Percentiles rank a stretch among this genome's conserved stretches.
These are phyloP conservation scores for Pythium brachiatum DNA, from an alignment of 352 stramenopile genomes.

Conservation along the genomic window DNA sequence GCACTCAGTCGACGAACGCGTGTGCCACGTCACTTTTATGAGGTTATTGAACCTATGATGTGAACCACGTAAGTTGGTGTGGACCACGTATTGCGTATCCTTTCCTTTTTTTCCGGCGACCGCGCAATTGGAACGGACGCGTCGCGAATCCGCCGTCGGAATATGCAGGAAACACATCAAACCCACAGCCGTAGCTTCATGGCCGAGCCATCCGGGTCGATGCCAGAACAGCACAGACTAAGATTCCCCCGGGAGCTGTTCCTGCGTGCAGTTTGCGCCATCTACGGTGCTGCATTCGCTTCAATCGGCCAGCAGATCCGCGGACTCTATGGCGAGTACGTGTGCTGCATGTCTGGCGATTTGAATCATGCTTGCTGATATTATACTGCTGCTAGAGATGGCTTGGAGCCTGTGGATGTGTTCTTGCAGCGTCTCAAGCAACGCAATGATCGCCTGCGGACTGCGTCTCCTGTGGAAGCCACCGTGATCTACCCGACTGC, in stretches of 20 bases:
- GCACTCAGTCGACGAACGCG: too few relatives aligned
- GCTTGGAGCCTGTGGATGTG: conserved; percentile 52
- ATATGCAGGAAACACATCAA: not conserved
- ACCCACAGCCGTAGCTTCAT: not conserved
- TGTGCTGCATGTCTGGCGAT: conserved; percentile 22
- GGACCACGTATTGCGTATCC: not conserved
- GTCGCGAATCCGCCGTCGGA: conserved; percentile 9
- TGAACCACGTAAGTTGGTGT: not conserved
- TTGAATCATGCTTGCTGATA: conserved; percentile 17
- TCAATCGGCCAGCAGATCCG: conserved; percentile 81
- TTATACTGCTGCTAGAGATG: too few relatives aligned
- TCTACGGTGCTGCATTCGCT: conserved; percentile 66
- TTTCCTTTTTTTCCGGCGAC: not conserved
- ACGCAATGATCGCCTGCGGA: conserved; percentile 9
- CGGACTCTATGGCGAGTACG: conserved; percentile 74
- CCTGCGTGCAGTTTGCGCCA: conserved; percentile 38
- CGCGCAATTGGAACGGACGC: not conserved
- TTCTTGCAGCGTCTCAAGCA: conserved; percentile 42
- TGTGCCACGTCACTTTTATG: not conserved
- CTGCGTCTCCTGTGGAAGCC: conserved; percentile 18
- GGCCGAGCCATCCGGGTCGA: not conserved
- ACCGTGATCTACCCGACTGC: conserved; percentile 47
- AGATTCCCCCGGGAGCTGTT: conserved; percentile 39
- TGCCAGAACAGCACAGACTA: conserved; percentile 15
- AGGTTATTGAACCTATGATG: not conserved